phyloP scores from a whole-genome alignment of 352 stramenopile genomes.

The Globisporangium sylvaticum region DNA sequence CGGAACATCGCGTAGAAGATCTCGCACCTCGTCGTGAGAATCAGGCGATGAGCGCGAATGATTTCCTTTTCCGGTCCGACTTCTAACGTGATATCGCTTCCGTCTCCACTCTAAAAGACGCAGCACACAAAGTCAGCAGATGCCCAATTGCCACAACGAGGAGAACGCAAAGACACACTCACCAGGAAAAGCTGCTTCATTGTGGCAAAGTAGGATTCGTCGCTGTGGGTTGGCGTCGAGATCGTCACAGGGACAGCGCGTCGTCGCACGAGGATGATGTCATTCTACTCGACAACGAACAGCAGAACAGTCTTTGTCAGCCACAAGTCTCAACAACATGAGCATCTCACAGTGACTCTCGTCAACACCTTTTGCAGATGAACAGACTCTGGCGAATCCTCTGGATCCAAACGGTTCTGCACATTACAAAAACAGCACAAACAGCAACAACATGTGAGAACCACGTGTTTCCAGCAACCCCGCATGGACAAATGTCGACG shows the following conservation, averaged over 20 bases:
- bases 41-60: constrained; percentile 60
- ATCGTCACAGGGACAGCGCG: constrained; percentile 36
- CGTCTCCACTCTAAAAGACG: constrained; percentile 39
- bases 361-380: constrained; percentile 71
- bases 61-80: constrained; percentile 63
- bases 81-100: constrained; percentile 69
- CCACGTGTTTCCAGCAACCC: not conserved
- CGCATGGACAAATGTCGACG: not conserved
- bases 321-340: constrained; percentile 2
- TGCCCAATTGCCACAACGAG: not conserved
- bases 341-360: not conserved
- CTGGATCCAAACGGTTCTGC: constrained; percentile 71
- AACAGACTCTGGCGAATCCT: constrained; percentile 82
- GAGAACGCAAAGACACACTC: not conserved
- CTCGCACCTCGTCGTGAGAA: constrained; percentile 83
- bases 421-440: not conserved
- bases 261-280: constrained; percentile 80
- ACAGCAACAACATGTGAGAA: not conserved
- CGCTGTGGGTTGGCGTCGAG: constrained; percentile 42
- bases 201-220: constrained; percentile 72
- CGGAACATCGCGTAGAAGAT: constrained; percentile 90
- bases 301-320: constrained; percentile 9
- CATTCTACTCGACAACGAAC: constrained; percentile 46
- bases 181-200: constrained; percentile 77
- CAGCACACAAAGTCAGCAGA: not conserved